Conservation (phyloP, 75 land plant species). For the Chamaecyparis obtusa region DNA sequence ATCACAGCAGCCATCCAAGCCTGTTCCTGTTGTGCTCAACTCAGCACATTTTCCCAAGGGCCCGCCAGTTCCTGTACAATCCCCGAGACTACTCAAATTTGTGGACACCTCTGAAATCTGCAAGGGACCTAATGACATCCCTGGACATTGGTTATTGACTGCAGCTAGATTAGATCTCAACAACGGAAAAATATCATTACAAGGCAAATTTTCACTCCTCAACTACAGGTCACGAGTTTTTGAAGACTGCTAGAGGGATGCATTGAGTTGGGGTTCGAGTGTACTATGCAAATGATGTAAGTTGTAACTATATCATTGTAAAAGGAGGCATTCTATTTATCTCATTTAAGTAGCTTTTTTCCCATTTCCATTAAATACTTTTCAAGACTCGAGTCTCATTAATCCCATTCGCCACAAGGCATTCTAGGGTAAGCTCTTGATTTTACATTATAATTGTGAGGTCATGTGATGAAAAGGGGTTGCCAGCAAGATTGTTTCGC, state of each 20-base stretch:
- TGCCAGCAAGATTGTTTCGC: neutral
- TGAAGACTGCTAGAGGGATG: neutral
- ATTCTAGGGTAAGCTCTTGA: neutral
- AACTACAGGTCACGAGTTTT: slow-evolving; percentile 8
- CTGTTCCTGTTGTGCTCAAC: slow-evolving; percentile 12
- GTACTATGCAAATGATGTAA: neutral
- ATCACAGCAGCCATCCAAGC: slow-evolving; percentile 12
- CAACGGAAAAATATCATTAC: slow-evolving; percentile 58
- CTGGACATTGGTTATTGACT: slow-evolving; percentile 88
- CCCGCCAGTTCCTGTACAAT: slow-evolving; percentile 57
- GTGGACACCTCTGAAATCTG: slow-evolving; percentile 68
- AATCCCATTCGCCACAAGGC: neutral
- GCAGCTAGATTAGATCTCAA: slow-evolving; percentile 73
- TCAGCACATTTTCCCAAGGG: slow-evolving; percentile 11
- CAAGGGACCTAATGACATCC: slow-evolving; percentile 73
- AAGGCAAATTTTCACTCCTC: slow-evolving; percentile 67
- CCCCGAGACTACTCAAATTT: slow-evolving; percentile 58
- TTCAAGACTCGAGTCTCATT: neutral
- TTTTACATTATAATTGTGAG: neutral
- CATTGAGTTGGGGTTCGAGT: neutral
- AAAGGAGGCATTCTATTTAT: neutral
- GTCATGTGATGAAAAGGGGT: neutral
- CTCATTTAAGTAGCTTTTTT: neutral
- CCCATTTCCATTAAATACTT: neutral
- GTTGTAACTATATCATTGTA: neutral